Conservation (phyloP, 2,329 filamentous ascomycete species). For the Ophiocordyceps robertsii region DNA sequence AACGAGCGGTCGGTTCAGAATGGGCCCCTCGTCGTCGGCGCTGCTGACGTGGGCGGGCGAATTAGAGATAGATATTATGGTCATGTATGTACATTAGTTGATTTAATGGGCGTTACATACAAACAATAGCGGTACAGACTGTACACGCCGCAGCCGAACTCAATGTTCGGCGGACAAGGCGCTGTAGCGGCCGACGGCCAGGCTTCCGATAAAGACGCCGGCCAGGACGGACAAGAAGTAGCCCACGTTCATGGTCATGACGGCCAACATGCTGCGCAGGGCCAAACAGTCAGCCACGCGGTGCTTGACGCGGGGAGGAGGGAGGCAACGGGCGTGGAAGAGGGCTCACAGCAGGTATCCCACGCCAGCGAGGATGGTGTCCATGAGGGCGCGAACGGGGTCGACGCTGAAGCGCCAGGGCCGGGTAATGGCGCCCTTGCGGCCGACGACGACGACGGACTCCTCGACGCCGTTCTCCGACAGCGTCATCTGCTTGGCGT, state of each 20-base stretch:
- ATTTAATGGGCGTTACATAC: no score
- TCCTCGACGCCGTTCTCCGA: slow-evolving; percentile 72
- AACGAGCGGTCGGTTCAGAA: no score
- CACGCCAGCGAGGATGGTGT: slow-evolving; percentile 60
- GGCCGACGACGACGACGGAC: slow-evolving; percentile 59
- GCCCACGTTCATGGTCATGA: slow-evolving; percentile 81
- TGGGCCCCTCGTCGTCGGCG: no score
- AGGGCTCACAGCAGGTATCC: slow-evolving; percentile 71
- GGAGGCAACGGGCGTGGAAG: not conserved
- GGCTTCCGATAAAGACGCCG: slow-evolving; percentile 74
- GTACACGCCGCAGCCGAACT: not conserved
- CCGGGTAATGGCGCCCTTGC: slow-evolving; percentile 34
- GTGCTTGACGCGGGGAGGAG: no score
- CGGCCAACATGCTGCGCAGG: slow-evolving; percentile 71
- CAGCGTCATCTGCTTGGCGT: slow-evolving; percentile 52
- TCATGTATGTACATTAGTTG: no score
- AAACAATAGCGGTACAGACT: no score
- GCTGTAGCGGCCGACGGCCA: slow-evolving; percentile 61
- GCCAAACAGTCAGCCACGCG: not conserved
- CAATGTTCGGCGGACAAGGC: slow-evolving; percentile 31
- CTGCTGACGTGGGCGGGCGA: no score
- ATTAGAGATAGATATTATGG: no score
- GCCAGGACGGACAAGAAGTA: slow-evolving; percentile 72
- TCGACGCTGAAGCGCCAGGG: slow-evolving; percentile 79
- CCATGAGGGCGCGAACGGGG: slow-evolving; percentile 55